phyloP scores from a whole-genome alignment of 2,329 filamentous ascomycete species.

The Apiospora kogelbergensis region DNA sequence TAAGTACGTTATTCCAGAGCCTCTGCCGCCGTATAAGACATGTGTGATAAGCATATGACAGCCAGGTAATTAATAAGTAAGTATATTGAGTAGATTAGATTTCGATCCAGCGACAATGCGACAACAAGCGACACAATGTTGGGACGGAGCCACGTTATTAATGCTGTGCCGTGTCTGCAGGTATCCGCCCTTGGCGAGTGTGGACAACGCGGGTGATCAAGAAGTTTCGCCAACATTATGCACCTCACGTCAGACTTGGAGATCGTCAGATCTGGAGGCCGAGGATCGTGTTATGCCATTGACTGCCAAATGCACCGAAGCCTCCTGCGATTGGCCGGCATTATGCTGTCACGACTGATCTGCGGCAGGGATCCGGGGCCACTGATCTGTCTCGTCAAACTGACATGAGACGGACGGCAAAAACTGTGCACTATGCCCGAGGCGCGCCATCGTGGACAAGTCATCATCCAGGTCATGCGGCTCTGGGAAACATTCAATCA shows the following conservation, averaged over 20 bases:
- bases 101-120: constrained; percentile 1
- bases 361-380: neutral
- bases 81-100: neutral
- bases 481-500: neutral
- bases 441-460: neutral
- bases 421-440: neutral
- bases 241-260: neutral
- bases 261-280: neutral
- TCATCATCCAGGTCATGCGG: neutral
- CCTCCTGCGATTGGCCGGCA: neutral
- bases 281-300: neutral
- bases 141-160: neutral
- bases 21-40: neutral
- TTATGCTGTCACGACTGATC: neutral
- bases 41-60: neutral
- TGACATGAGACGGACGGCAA: constrained; percentile 1
- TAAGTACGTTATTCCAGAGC: neutral
- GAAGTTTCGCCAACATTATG: neutral
- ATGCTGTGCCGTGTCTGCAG: neutral
- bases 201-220: neutral
- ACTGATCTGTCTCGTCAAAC: neutral
- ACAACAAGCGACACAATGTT: neutral
- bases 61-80: neutral
- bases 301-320: neutral
- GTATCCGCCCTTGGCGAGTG: neutral